phyloP scores from a whole-genome alignment of 2,329 filamentous ascomycete species.

The Neurospora sp. region DNA sequence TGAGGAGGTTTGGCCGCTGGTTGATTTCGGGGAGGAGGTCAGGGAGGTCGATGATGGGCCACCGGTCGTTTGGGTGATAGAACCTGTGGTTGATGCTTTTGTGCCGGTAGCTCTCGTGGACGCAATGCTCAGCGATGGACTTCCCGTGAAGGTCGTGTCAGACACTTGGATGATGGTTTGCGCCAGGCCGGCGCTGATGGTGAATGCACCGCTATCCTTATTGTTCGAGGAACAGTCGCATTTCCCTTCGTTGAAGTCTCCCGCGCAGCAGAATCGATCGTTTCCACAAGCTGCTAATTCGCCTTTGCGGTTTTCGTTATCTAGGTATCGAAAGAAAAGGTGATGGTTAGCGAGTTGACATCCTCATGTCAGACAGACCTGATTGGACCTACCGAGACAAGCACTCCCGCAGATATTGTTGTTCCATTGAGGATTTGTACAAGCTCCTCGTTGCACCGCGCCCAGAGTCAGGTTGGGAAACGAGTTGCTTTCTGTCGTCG shows the following conservation, averaged over 20 bases:
- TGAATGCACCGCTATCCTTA: slow-evolving; percentile 2
- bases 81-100: neutral
- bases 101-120: neutral
- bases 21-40: neutral
- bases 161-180: slow-evolving; percentile 15
- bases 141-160: slow-evolving; percentile 7
- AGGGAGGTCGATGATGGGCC: neutral
- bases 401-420: slow-evolving; percentile 16
- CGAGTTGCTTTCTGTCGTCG: slow-evolving; percentile 9
- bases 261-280: slow-evolving; percentile 15
- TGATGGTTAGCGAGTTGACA: neutral
- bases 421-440: slow-evolving; percentile 18
- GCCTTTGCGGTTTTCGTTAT: slow-evolving; percentile 9
- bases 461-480: slow-evolving; percentile 14
- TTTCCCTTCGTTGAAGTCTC: slow-evolving; percentile 13
- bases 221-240: slow-evolving; percentile 13
- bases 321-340: neutral
- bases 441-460: slow-evolving; percentile 14
- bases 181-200: slow-evolving; percentile 6
- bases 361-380: no score
- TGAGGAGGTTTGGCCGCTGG: neutral
- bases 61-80: neutral
- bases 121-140: neutral
- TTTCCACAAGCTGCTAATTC: slow-evolving; percentile 11
- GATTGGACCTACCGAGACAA: slow-evolving; percentile 13